Percentiles rank a stretch among this genome's conserved stretches.
Evolutionary conservation across 2,329 filamentous ascomycete species (phyloP).

Genomic region (Bipolaris cookei): DNA sequence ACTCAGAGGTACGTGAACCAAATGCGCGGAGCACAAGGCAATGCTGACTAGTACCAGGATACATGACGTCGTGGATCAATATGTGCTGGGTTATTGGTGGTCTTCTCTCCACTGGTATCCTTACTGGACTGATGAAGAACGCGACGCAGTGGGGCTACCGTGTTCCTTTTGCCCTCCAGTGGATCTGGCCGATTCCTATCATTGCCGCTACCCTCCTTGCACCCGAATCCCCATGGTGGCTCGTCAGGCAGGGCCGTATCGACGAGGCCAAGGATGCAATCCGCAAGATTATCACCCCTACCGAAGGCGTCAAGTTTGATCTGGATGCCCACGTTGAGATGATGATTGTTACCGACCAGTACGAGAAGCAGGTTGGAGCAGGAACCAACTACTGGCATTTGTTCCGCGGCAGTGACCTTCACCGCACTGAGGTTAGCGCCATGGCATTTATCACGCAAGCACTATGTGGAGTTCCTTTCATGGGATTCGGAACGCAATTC

Average conservation of each 20-base stretch:
- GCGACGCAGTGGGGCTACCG: slow-evolving; percentile 70
- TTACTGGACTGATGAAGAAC: slow-evolving; percentile 68
- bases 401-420: slow-evolving; percentile 76
- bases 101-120: slow-evolving; percentile 71
- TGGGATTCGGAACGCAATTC: slow-evolving; percentile 36
- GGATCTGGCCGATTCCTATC: slow-evolving; percentile 75
- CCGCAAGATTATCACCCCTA: slow-evolving; percentile 64
- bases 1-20: slow-evolving; percentile 56
- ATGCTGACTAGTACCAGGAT: slow-evolving; percentile 20
- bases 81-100: slow-evolving; percentile 73
- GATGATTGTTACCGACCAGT: slow-evolving; percentile 84
- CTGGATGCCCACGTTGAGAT: slow-evolving; percentile 70
- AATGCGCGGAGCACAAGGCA: too few species aligned
- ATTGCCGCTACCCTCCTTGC: slow-evolving; percentile 69
- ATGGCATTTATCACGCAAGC: slow-evolving; percentile 54
- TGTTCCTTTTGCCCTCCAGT: slow-evolving; percentile 70
- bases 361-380: slow-evolving; percentile 70
- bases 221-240: slow-evolving; percentile 61
- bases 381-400: slow-evolving; percentile 79
- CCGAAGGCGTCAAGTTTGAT: slow-evolving; percentile 48
- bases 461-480: slow-evolving; percentile 35
- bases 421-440: slow-evolving; percentile 74
- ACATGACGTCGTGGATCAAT: slow-evolving; percentile 67
- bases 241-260: slow-evolving; percentile 61
- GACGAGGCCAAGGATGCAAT: slow-evolving; percentile 70